phyloP scores from a whole-genome alignment of 164 flowering plant genomes.

The Vitis rotundifolia region DNA sequence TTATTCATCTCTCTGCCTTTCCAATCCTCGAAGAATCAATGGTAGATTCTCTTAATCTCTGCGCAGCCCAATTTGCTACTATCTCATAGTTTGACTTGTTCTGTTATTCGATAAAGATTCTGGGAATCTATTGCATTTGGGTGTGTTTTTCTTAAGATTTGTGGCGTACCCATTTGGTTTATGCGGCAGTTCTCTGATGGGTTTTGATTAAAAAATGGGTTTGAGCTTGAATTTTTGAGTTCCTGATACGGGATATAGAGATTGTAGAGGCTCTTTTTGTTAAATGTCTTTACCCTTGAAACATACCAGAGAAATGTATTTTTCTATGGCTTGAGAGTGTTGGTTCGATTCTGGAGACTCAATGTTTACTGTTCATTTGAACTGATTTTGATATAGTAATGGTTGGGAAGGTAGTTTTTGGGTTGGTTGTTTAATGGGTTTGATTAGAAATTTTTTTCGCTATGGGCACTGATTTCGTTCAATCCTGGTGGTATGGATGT shows the following conservation, averaged over 20 bases:
- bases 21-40: not conserved
- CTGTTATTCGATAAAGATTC: not conserved
- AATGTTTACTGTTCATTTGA: not conserved
- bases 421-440: not conserved
- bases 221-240: conserved; percentile 6
- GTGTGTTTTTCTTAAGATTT: conserved; percentile 1
- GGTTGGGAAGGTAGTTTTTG: not conserved
- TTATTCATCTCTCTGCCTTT: not conserved
- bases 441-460: not conserved
- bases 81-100: not conserved
- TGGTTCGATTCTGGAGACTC: not conserved
- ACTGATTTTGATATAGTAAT: not conserved
- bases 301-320: not conserved
- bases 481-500: conserved; percentile 11
- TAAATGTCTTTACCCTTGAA: not conserved
- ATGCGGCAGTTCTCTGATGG: not conserved
- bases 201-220: not conserved
- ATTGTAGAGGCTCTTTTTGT: not conserved
- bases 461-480: not conserved
- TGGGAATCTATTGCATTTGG: not conserved
- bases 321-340: not conserved
- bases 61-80: conserved; percentile 1
- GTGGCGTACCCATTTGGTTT: conserved; percentile 3
- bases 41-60: not conserved
- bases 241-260: not conserved